Conservation (phyloP, 495 filamentous ascomycete species). For the Venustampulla echinocandica region DNA sequence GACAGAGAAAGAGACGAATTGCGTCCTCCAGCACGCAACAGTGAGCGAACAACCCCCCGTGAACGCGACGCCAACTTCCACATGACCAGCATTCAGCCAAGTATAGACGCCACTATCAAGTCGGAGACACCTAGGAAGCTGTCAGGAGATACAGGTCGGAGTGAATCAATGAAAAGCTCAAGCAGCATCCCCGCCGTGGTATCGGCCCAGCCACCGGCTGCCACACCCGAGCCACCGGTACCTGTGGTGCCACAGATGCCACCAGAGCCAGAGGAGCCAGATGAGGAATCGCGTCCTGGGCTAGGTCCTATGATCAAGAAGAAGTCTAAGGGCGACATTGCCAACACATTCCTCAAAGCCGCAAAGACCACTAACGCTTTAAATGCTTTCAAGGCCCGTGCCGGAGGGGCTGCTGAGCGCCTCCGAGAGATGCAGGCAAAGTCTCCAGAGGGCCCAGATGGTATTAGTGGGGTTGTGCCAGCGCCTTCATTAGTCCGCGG, state of each 20-base stretch:
- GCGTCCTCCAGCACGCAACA: conserved; percentile 35
- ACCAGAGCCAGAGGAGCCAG: conserved; percentile 26
- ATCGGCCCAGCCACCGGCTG: neutral
- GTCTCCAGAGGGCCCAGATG: conserved; percentile 66
- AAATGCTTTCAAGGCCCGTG: conserved; percentile 70
- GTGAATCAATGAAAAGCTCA: conserved; percentile 1
- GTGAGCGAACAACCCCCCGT: conserved; percentile 25
- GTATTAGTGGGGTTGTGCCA: conserved; percentile 78
- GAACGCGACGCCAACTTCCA: conserved; percentile 6
- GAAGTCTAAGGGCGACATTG: conserved; percentile 62
- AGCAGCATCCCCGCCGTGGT: conserved; percentile 2
- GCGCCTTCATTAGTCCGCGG: conserved; percentile 41
- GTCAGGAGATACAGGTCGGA: neutral
- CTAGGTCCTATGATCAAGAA: conserved; percentile 89
- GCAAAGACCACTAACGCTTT: conserved; percentile 60
- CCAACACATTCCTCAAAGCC: conserved; percentile 72
- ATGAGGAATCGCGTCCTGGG: conserved; percentile 57
- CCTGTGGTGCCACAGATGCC: neutral
- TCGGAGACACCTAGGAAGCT: neutral
- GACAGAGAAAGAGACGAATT: conserved; percentile 37
- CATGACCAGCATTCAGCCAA: neutral
- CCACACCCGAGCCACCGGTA: neutral
- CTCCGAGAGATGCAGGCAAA: conserved; percentile 38
- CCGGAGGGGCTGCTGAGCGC: conserved; percentile 72
- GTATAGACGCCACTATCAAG: neutral